These are phyloP conservation scores for Cryptococcus amylolentus DNA, from an alignment of 1,284 basidiomycete species.

Conservation along the genomic window DNA sequence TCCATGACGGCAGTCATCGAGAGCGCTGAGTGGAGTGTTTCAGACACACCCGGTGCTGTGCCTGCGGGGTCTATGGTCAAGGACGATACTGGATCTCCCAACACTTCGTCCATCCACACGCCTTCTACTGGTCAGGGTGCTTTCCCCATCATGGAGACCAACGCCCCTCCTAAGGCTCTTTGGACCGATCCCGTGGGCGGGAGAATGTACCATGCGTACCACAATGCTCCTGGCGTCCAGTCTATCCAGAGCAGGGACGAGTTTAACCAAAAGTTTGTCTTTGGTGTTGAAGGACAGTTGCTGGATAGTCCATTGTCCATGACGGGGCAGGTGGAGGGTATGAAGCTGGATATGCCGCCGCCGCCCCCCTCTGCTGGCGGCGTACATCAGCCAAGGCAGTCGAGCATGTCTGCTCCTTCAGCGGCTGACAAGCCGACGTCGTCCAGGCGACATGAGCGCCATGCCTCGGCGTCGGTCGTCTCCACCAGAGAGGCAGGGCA, in stretches of 20 bases:
- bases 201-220: slow-evolving; percentile 1
- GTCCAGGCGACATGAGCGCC: not conserved
- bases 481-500: not conserved
- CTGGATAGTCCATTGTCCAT: slow-evolving; percentile 12
- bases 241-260: too few relatives aligned
- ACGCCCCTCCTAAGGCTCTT: slow-evolving; percentile 3
- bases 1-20: slow-evolving; percentile 14
- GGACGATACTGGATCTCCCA: slow-evolving; percentile 15
- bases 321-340: slow-evolving; percentile 1
- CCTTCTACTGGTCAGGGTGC: slow-evolving; percentile 22
- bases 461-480: too few relatives aligned
- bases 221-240: too few relatives aligned
- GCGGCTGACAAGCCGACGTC: not conserved
- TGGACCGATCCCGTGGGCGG: slow-evolving; percentile 13
- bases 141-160: slow-evolving; percentile 7
- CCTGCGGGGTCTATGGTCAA: not conserved
- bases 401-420: too few relatives aligned
- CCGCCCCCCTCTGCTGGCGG: slow-evolving; percentile 3
- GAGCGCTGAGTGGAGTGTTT: slow-evolving; percentile 2
- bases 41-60: too few relatives aligned
- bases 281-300: not conserved
- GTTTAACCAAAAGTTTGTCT: too few relatives aligned
- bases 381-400: too few relatives aligned
- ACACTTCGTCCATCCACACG: slow-evolving; percentile 19
- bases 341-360: not conserved